A percentile compares a stretch with the other conserved stretches of the same genome.
Conservation (phyloP, 257 asterid genomes). For the Marsdenia floribunda region DNA sequence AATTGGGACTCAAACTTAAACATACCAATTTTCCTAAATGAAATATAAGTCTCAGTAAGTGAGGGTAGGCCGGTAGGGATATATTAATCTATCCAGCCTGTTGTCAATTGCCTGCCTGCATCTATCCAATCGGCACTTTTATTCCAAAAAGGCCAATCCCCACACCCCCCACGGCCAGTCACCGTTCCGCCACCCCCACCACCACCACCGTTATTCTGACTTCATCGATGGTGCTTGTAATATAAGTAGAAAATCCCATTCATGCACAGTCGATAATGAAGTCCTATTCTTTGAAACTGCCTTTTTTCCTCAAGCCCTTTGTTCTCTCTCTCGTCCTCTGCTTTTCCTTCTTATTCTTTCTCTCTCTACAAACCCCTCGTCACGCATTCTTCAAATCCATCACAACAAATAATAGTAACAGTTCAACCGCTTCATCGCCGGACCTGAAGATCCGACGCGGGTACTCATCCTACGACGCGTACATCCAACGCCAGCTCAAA, state of each 20-base stretch:
- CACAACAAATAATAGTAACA: background rate
- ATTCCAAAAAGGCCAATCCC: background rate
- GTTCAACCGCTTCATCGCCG: background rate
- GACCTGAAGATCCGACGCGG: slow-evolving; percentile 88
- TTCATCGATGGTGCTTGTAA: background rate
- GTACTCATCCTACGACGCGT: slow-evolving; percentile 67
- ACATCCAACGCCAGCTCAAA: slow-evolving; percentile 77
- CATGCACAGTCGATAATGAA: slow-evolving; percentile 37
- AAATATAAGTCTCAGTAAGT: no score
- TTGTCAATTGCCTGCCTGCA: background rate
- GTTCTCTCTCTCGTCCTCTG: slow-evolving; percentile 38
- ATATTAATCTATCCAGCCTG: no score
- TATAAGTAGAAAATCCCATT: background rate
- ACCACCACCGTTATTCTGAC: background rate
- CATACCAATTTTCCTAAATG: no score
- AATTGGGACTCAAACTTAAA: no score
- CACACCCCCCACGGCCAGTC: background rate
- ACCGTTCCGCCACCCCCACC: background rate
- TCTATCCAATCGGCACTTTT: background rate
- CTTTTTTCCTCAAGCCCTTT: slow-evolving; percentile 43
- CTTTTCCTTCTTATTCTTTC: slow-evolving; percentile 35
- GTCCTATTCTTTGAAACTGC: slow-evolving; percentile 29
- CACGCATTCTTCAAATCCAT: slow-evolving; percentile 9
- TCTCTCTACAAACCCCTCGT: slow-evolving; percentile 40
- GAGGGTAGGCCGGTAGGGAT: no score